Base-by-base conservation (phyloP, 208 protist species). In the Leptomonas seymouri region DNA sequence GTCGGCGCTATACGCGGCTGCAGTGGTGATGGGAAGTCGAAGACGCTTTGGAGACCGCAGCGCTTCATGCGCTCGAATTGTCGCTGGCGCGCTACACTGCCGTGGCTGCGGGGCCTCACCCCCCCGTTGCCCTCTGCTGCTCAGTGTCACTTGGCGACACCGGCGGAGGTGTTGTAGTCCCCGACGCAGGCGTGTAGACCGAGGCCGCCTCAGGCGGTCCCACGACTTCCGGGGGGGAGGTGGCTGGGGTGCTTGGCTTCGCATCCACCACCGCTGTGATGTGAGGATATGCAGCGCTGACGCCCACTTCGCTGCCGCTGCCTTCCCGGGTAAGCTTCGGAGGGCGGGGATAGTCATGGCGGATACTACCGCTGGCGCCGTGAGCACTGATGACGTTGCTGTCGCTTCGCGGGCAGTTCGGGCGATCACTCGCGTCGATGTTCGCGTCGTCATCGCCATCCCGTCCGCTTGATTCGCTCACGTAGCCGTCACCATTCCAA, bases 401-500 rank as follows among this genome's bases (percentile, higher is more conserved):
- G 34, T 39, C 12, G 41, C 23, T 20, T 20, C 28, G 58, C 41
- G 41, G 4, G 48, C 42, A n/a, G 23, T 23, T 0, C 41, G 5
- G 20, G 44, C 11, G 58, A 39, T 6, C 14, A 16, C 44, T 36
- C 15, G 3, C 36, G 21, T 50, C 7, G 34, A 3, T 12, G 30
- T 31, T n/a, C 25, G 6, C 23, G 15, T 12, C 20, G 28, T 18
- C 51, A n/a, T 56, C 27, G 25, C 31, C 49, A 30, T 58, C 61
- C 42, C 31, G n/a, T 44, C 39, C 16, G 53, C 28, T 59, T 0
- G 28, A 28, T 21, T 58, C 63, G 42, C 28, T 53, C 14, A 16
- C 34, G 23, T 49, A 0, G 56, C 65, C 53, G 9, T 54, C 46
- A 3, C 55, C 39, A 28, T 78, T 25, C 39, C 72, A 36, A 18